phyloP scores from a whole-genome alignment of 1,139 yeast species.

The Scheffersomyces cryptocercus region DNA sequence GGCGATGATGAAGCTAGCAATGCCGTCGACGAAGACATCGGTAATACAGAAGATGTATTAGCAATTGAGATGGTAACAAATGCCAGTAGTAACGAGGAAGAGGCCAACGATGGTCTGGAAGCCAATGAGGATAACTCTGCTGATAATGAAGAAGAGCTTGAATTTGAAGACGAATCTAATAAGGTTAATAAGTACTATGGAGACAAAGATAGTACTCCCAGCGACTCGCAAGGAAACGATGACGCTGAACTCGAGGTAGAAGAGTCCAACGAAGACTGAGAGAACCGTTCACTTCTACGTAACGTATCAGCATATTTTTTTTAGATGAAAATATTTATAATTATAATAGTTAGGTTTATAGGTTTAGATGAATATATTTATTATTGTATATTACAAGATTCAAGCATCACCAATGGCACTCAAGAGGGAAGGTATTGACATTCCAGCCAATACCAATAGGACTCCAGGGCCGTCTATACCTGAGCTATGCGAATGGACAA shows the following conservation, averaged over 20 bases:
- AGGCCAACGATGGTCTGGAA: constrained; percentile 8
- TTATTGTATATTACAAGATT: no score
- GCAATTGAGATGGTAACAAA: neutral
- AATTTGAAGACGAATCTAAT: constrained; percentile 5
- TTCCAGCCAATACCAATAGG: constrained; percentile 17
- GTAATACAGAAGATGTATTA: neutral
- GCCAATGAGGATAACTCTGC: constrained; percentile 11
- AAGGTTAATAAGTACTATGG: neutral
- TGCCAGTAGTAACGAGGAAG: constrained; percentile 12
- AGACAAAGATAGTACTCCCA: neutral
- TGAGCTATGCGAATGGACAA: constrained; percentile 3
- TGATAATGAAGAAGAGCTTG: constrained; percentile 6
- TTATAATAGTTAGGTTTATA: neutral
- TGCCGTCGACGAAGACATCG: neutral
- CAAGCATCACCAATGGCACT: neutral
- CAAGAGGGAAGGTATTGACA: constrained; percentile 16
- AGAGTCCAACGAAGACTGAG: no score
- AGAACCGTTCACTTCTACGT: no score
- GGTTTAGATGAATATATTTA: no score
- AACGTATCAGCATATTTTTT: neutral
- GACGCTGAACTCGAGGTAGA: no score
- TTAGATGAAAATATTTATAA: neutral
- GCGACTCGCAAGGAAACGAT: no score
- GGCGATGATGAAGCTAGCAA: constrained; percentile 1
- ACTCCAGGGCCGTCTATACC: constrained; percentile 13